phyloP scores from a whole-genome alignment of 2,329 filamentous ascomycete species.

The Cryoendolithus antarcticus region DNA sequence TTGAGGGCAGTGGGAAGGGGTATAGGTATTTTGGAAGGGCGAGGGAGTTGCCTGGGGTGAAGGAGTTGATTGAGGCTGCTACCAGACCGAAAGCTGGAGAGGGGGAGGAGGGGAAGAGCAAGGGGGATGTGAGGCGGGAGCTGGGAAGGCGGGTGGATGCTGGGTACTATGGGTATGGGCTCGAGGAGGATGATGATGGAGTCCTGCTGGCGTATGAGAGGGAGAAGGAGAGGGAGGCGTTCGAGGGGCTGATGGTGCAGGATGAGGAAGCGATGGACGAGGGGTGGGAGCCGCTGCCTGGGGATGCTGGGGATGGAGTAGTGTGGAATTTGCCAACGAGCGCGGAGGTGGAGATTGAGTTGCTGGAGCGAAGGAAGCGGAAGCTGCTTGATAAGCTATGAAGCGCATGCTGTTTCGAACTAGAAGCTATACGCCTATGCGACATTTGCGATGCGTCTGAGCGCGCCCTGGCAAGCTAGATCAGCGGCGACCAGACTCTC shows the following conservation, averaged over 20 bases:
- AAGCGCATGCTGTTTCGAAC: neutral
- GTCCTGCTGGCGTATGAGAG: conserved; percentile 68
- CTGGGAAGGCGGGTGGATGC: conserved; percentile 72
- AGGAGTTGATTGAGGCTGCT: conserved; percentile 85
- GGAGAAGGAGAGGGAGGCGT: conserved; percentile 70
- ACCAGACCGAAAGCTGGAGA: conserved; percentile 36
- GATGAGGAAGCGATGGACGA: conserved; percentile 33
- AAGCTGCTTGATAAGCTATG: conserved; percentile 59
- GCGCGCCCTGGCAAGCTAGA: conserved; percentile 1
- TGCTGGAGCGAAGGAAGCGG: conserved; percentile 73
- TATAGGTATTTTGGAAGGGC: conserved; percentile 93
- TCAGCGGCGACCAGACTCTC: neutral
- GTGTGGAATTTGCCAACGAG: conserved; percentile 73
- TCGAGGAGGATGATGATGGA: conserved; percentile 87
- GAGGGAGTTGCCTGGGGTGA: conserved; percentile 81
- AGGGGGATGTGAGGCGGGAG: conserved; percentile 56
- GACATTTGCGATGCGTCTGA: no score
- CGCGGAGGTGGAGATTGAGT: conserved; percentile 87
- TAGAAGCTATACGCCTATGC: neutral
- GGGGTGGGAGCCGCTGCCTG: conserved; percentile 73
- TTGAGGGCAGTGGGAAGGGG: conserved; percentile 63
- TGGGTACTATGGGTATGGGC: conserved; percentile 88
- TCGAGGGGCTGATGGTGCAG: conserved; percentile 51
- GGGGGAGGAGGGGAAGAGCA: conserved; percentile 46
- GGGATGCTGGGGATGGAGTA: conserved; percentile 71